Percentiles rank a stretch among this genome's conserved stretches.
phyloP scores from a whole-genome alignment of 2,329 filamentous ascomycete genomes.

The Fusarium sambucinum region DNA sequence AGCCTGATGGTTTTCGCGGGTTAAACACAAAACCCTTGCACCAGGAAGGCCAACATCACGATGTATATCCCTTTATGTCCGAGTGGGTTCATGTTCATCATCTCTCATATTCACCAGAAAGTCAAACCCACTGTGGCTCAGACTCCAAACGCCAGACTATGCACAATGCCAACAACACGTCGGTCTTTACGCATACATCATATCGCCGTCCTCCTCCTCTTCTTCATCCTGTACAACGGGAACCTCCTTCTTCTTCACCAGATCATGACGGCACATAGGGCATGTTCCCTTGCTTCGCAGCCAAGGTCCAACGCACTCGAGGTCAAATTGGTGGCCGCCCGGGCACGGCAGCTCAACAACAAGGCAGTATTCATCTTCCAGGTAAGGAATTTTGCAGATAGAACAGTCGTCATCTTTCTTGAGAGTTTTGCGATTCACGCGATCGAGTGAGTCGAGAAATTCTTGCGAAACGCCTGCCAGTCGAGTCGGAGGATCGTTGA shows the following conservation, averaged over 20 bases:
- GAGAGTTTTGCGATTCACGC: constrained; percentile 66
- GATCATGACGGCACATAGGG: constrained; percentile 71
- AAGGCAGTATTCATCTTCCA: constrained; percentile 72
- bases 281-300: constrained; percentile 73
- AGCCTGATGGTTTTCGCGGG: not conserved
- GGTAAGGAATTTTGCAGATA: constrained; percentile 72
- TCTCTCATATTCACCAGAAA: constrained; percentile 30
- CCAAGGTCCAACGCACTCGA: constrained; percentile 77
- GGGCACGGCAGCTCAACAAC: constrained; percentile 75
- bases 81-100: constrained; percentile 11
- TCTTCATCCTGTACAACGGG: constrained; percentile 61
- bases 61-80: not conserved
- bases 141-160: constrained; percentile 50
- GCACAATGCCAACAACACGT: constrained; percentile 20
- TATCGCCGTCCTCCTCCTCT: constrained; percentile 65
- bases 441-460: constrained; percentile 70
- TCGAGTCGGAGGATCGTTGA: constrained; percentile 63
- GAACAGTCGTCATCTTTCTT: constrained; percentile 67
- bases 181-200: constrained; percentile 54
- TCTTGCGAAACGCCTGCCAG: constrained; percentile 69
- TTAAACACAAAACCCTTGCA: not conserved
- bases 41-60: not conserved
- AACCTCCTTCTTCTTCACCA: constrained; percentile 67
- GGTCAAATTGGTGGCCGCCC: constrained; percentile 69
- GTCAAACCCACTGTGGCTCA: constrained; percentile 27